Evolutionary conservation across 768 basidiomycete genomes (phyloP).

Genomic region (Cystofilobasidium ferigula): DNA sequence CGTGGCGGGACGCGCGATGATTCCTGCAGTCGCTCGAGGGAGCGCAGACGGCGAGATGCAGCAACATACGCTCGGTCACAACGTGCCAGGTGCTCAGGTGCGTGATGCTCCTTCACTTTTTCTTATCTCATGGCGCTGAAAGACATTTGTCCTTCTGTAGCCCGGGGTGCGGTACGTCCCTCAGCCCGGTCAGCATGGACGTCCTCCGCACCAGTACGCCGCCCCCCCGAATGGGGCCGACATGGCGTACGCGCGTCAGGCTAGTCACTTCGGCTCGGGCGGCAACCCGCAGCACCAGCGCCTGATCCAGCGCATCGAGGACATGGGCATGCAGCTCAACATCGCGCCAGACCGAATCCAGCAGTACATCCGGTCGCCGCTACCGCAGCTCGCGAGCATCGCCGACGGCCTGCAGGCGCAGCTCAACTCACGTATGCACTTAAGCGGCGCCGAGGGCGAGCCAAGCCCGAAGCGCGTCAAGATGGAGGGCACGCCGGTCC

Average conservation of each 20-base stretch:
- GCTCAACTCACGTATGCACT: not conserved
- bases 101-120: not conserved
- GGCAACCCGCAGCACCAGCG: not conserved
- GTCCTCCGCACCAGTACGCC: not conserved
- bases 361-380: not conserved
- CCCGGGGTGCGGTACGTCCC: too few relatives aligned
- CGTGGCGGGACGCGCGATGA: not conserved
- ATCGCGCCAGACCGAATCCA: not conserved
- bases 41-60: not conserved
- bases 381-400: not conserved
- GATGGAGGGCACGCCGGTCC: constrained; percentile 1
- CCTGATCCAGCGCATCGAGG: not conserved
- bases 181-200: not conserved
- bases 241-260: not conserved
- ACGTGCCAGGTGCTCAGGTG: not conserved
- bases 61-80: not conserved
- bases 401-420: not conserved
- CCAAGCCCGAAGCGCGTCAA: not conserved
- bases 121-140: too few relatives aligned
- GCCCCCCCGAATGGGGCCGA: not conserved
- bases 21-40: not conserved
- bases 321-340: not conserved
- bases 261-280: not conserved
- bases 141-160: too few relatives aligned
- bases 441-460: not conserved